These are phyloP conservation scores for Aspergillus avenaceus DNA, from an alignment of 495 filamentous ascomycete species.

Conservation along the genomic window DNA sequence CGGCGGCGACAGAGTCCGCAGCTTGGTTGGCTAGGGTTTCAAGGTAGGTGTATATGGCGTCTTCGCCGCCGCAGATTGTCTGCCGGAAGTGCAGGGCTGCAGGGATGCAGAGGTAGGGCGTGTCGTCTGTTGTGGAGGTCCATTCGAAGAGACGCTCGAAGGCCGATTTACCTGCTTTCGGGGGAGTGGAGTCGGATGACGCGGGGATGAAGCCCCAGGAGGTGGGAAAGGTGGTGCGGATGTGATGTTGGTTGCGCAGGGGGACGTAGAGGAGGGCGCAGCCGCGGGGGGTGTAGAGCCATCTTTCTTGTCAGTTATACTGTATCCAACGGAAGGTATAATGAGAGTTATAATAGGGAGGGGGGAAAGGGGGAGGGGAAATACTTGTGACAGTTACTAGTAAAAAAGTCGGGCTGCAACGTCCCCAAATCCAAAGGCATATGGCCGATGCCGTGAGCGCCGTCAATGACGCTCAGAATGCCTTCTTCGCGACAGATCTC, in stretches of 20 bases:
- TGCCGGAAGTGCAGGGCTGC: conserved; percentile 65
- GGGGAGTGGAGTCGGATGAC: conserved; percentile 16
- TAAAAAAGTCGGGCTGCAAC: conserved; percentile 78
- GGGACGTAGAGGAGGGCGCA: conserved; percentile 80
- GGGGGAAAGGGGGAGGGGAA: background rate
- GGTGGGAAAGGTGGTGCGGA: conserved; percentile 73
- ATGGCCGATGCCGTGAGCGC: conserved; percentile 77
- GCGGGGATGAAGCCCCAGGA: conserved; percentile 52
- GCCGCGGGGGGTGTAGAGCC: conserved; percentile 80
- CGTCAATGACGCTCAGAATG: conserved; percentile 68
- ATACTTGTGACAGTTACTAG: conserved; percentile 80
- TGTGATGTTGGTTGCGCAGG: conserved; percentile 62
- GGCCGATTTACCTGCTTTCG: conserved; percentile 42
- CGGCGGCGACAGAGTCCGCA: conserved; percentile 52
- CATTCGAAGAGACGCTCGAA: conserved; percentile 77
- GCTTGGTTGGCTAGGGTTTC: conserved; percentile 54
- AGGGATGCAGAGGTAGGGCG: conserved; percentile 65
- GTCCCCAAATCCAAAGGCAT: conserved; percentile 59
- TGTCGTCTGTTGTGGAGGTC: conserved; percentile 68
- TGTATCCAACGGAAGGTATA: background rate
- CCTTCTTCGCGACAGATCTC: conserved; percentile 58
- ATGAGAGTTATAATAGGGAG: background rate
- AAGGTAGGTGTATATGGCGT: conserved; percentile 57
- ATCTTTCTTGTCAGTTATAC: conserved; percentile 39
- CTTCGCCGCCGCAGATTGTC: conserved; percentile 71